Conservation (phyloP, 148 eudicot genomes). For the Silene latifolia region DNA sequence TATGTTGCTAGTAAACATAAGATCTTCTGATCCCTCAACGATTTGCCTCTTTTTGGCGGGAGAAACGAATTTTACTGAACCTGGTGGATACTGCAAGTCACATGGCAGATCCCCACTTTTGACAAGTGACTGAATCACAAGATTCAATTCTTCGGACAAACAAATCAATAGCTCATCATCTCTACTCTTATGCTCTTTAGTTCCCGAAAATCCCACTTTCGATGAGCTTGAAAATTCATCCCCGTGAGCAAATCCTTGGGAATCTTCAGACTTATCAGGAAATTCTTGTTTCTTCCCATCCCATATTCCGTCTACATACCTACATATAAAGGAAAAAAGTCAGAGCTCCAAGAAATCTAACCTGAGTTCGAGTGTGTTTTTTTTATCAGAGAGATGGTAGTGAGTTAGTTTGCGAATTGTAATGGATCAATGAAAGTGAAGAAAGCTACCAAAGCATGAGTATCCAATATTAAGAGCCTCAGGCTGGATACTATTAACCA, state of each 20-base stretch:
- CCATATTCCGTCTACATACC: conserved; percentile 74
- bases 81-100: conserved; percentile 58
- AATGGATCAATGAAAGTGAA: no score
- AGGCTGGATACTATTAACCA: no score
- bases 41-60: conserved; percentile 61
- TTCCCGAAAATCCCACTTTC: conserved; percentile 22
- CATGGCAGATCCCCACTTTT: conserved; percentile 40
- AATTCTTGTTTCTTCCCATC: conserved; percentile 48
- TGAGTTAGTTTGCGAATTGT: no score
- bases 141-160: conserved; percentile 55
- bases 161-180: conserved; percentile 34
- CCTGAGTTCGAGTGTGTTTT: no score
- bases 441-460: no score
- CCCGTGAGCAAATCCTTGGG: conserved; percentile 19
- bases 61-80: conserved; percentile 58
- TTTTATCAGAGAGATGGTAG: not conserved
- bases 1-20: conserved; percentile 69
- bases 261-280: conserved; percentile 27
- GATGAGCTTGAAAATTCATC: conserved; percentile 29
- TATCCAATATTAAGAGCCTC: no score
- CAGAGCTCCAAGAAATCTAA: not conserved
- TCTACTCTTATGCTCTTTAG: conserved; percentile 37
- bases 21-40: conserved; percentile 67
- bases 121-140: conserved; percentile 38
- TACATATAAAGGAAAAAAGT: conserved; percentile 25